These are phyloP conservation scores for Salix exigua DNA, from an alignment of 345 rosid species.

Conservation along the genomic window DNA sequence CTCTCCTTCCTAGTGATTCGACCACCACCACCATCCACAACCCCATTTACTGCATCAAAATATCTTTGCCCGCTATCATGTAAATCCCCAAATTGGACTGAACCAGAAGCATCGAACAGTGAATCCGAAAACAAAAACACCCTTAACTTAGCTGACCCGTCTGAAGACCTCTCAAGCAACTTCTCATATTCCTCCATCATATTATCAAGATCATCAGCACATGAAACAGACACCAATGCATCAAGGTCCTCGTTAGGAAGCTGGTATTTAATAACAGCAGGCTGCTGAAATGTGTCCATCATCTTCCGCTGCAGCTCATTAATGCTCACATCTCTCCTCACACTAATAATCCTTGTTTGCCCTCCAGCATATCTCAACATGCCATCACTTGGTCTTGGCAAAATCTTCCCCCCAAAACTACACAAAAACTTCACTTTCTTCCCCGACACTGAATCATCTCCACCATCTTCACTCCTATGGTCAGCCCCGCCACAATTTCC, in stretches of 20 bases:
- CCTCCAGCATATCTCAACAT: constrained; percentile 74
- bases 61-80: constrained; percentile 56
- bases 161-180: constrained; percentile 52
- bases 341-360: constrained; percentile 59
- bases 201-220: constrained; percentile 71
- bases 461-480: constrained; percentile 51
- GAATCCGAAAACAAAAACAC: constrained; percentile 58
- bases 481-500: constrained; percentile 39
- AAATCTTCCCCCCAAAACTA: constrained; percentile 72
- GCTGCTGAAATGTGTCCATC: constrained; percentile 48
- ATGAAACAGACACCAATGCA: constrained; percentile 69
- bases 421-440: constrained; percentile 66
- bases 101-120: constrained; percentile 46
- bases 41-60: constrained; percentile 68
- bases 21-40: constrained; percentile 30
- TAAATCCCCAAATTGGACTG: constrained; percentile 47
- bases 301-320: constrained; percentile 55
- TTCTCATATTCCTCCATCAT: constrained; percentile 84
- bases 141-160: constrained; percentile 69
- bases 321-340: constrained; percentile 48
- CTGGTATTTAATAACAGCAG: constrained; percentile 64
- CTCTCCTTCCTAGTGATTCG: constrained; percentile 56
- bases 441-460: constrained; percentile 49
- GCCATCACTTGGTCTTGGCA: constrained; percentile 79
- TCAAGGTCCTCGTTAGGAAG: constrained; percentile 86